These are phyloP conservation scores for Termitomyces sp. DNA, from an alignment of 768 basidiomycete genomes.

Conservation along the genomic window DNA sequence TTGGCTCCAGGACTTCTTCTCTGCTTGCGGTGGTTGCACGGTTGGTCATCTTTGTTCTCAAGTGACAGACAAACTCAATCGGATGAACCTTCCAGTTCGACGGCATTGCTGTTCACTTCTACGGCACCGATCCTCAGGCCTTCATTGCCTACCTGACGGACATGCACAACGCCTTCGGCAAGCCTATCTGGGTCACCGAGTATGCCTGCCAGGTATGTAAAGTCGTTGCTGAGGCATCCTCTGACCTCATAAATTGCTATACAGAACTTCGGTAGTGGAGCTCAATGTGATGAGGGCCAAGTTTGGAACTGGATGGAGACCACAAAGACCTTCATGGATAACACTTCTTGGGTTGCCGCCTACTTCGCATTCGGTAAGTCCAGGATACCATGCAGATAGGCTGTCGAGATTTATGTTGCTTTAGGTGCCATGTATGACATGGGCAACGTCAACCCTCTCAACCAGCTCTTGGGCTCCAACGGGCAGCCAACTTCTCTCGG, in stretches of 20 bases:
- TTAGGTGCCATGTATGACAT: constrained; percentile 52
- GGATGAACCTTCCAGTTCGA: constrained; percentile 37
- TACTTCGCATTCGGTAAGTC: constrained; percentile 61
- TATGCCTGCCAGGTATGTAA: constrained; percentile 55
- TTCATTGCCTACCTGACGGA: constrained; percentile 47
- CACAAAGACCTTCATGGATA: constrained; percentile 41
- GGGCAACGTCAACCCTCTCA: constrained; percentile 47
- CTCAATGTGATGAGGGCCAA: constrained; percentile 32
- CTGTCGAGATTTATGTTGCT: background rate
- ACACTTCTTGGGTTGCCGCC: constrained; percentile 29
- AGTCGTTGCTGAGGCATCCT: background rate
- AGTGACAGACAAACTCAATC: background rate
- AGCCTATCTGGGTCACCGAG: constrained; percentile 60
- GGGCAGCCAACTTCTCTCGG: constrained; percentile 51
- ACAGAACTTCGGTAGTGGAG: constrained; percentile 50
- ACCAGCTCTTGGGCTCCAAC: constrained; percentile 42
- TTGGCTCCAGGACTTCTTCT: constrained; percentile 64
- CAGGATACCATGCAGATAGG: background rate
- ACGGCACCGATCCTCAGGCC: constrained; percentile 42
- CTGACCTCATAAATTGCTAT: background rate
- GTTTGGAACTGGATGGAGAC: constrained; percentile 43
- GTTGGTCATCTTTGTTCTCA: constrained; percentile 32
- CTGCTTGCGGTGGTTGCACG: constrained; percentile 42
- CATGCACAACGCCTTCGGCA: constrained; percentile 37
- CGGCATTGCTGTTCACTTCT: constrained; percentile 60